Percentiles rank a stretch among this genome's conserved stretches.
These are phyloP conservation scores for Stentor coeruleus DNA, from an alignment of 73 alveolate species.

Conservation along the genomic window DNA sequence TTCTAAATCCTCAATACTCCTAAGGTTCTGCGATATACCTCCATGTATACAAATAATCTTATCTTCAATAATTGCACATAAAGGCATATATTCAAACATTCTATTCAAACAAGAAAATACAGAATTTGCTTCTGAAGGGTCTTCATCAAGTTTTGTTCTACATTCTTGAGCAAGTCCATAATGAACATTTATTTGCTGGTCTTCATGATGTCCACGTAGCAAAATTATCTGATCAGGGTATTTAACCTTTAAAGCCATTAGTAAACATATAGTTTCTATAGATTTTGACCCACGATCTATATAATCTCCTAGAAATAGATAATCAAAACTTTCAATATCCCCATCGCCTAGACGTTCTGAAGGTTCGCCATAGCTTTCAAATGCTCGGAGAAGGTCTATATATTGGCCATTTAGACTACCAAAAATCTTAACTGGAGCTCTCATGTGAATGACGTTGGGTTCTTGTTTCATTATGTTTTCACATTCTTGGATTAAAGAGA, in stretches of 20 bases:
- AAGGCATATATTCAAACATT: constrained; percentile 95
- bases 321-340: constrained; percentile 71
- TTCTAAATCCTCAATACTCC: constrained; percentile 84
- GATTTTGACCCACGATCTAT: constrained; percentile 76
- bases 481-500: not conserved
- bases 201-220: constrained; percentile 87
- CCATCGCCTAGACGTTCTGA: constrained; percentile 75
- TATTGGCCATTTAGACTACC: constrained; percentile 92
- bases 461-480: constrained; percentile 66
- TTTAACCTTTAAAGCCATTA: constrained; percentile 56
- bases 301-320: constrained; percentile 75
- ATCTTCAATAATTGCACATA: constrained; percentile 92
- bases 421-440: constrained; percentile 79
- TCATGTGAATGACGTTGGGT: constrained; percentile 63
- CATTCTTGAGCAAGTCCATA: constrained; percentile 45
- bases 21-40: constrained; percentile 93
- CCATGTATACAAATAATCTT: constrained; percentile 97
- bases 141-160: constrained; percentile 57
- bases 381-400: constrained; percentile 79
- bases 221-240: constrained; percentile 62
- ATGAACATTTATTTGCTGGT: not conserved
- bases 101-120: constrained; percentile 68
- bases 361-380: constrained; percentile 87
- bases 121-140: constrained; percentile 46
- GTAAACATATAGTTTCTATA: constrained; percentile 47